Evolutionary conservation across 163 green algal genomes (phyloP), one percentile per base, ranked within the genome.

Genomic region (Scenedesmus sp.): DNA sequence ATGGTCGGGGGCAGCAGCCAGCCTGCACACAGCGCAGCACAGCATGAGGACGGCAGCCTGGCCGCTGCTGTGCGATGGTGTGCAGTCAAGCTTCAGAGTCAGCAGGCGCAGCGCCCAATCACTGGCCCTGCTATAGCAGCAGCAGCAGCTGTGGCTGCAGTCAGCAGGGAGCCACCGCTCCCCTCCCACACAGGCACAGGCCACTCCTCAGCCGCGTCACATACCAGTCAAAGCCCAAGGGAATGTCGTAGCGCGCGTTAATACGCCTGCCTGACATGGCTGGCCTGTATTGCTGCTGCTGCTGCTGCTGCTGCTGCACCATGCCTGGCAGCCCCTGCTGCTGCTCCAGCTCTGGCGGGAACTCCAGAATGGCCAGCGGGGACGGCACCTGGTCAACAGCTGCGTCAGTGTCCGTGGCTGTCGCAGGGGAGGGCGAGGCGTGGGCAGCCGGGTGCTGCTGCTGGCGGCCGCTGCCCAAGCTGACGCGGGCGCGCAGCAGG

Each of bases 301-400:
- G 33, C 0, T 49, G 22, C 70, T 80, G 70, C 26, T 80, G 70
- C 6, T 80, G 33, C 70, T 80, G 70, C 70, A 18, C n/a, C 22
- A 72, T 35, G 24, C 24, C 59, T 33, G 22, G 59, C 35, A 42
- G 82, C 33, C 30, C 30, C 20, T 56, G 56, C 9, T 79, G 53
- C 53, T 79, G 35, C 56, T 78, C 70, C 18, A 90, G 70, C n/a
- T 83, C 85, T 40, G 85, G 85, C 37, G 85, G 85, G 35, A 80
- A 73, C 44, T 90, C 85, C 68, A 90, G 70, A 42, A 90, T 72
- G 30, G 49, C 68, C 12, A 15, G 16, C 12, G 85, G 85, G 13
- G 70, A 85, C 26, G 68, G 61, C 37, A 89, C 10, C 65, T 70
- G 61, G 24, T 89, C 84, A 9, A 40, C 83, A 42, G 78, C 72